phyloP scores from a whole-genome alignment of 208 protist species.

The Leishmania turanica region DNA sequence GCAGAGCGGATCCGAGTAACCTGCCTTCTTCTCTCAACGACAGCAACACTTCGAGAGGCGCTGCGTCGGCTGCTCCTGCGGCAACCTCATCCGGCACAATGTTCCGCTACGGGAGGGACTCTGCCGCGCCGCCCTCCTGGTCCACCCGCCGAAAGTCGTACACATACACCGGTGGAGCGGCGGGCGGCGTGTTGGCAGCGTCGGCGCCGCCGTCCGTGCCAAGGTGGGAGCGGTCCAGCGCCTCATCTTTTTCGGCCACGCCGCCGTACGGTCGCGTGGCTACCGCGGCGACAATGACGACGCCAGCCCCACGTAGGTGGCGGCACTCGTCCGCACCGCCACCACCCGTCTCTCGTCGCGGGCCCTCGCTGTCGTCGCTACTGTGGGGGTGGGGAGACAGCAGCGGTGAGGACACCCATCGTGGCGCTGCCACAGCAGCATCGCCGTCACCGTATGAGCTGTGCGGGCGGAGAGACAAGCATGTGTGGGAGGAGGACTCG shows the following conservation, averaged over 20 bases:
- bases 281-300: neutral
- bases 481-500: neutral
- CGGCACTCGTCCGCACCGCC: constrained; percentile 7
- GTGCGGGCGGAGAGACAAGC: neutral
- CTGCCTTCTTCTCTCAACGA: neutral
- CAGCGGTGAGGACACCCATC: neutral
- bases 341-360: neutral
- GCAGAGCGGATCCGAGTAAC: neutral
- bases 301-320: constrained; percentile 5
- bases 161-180: neutral
- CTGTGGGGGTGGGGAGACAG: constrained; percentile 31
- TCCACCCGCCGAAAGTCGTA: neutral
- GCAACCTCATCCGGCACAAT: neutral
- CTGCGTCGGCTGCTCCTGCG: neutral
- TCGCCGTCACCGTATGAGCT: constrained; percentile 11
- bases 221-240: neutral
- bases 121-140: neutral
- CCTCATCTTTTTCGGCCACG: neutral
- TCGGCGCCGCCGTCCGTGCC: neutral
- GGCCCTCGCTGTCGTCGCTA: constrained; percentile 18
- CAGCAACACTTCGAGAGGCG: neutral
- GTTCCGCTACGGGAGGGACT: constrained; percentile 14
- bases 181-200: neutral
- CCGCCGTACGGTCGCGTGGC: neutral
- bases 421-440: neutral